Conservation (phyloP, 2,329 filamentous ascomycete genomes). For the Botrytis fabae region DNA sequence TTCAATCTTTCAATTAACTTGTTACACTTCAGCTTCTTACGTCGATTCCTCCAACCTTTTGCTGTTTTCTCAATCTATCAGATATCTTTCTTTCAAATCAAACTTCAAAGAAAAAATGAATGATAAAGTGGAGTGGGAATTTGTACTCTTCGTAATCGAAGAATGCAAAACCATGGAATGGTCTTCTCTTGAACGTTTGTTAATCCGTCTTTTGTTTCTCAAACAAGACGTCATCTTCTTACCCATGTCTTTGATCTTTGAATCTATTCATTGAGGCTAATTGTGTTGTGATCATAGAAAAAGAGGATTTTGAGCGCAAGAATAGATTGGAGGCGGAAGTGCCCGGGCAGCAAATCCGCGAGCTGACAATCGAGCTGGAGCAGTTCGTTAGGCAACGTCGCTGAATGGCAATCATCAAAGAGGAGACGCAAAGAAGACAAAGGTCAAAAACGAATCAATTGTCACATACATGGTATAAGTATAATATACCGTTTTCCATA, state of each 20-base stretch:
- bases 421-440: background rate
- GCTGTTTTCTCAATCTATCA: too few species aligned
- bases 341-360: too few species aligned
- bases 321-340: background rate
- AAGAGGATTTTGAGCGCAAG: background rate
- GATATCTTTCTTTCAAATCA: background rate
- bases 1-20: background rate
- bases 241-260: background rate
- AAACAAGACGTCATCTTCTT: background rate
- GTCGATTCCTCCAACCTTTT: background rate
- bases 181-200: background rate
- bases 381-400: background rate
- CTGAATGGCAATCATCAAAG: background rate
- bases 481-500: background rate
- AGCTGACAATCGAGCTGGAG: too few species aligned
- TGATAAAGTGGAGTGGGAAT: rapidly evolving
- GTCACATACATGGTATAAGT: background rate
- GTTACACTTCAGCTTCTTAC: background rate
- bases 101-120: background rate
- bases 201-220: background rate
- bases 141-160: rapidly evolving
- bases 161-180: background rate
- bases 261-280: background rate
- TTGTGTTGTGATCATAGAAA: background rate
- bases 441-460: background rate